A percentile compares a stretch with the other conserved stretches of the same genome.
Conservation (phyloP, 805 yeast species). For the Candida pseudoglaebosa region DNA sequence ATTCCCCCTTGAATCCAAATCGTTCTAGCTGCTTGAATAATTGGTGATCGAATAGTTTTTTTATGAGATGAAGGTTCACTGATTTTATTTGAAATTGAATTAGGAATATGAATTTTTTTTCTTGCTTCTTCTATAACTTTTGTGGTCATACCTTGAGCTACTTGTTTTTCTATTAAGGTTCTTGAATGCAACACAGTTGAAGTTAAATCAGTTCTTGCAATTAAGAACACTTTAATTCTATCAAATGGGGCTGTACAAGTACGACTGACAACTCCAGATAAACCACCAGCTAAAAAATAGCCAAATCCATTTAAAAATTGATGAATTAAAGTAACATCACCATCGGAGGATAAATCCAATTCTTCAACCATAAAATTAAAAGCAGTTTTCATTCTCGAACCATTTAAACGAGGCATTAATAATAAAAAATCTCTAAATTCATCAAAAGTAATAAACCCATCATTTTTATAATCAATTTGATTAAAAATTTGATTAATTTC, state of each 20-base stretch:
- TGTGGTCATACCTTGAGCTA: slow-evolving; percentile 32
- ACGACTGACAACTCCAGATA: slow-evolving; percentile 93
- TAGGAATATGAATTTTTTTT: slow-evolving; percentile 21
- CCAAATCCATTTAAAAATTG: slow-evolving; percentile 83
- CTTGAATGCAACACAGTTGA: slow-evolving; percentile 65
- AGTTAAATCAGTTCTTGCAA: slow-evolving; percentile 81
- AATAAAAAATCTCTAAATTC: slow-evolving; percentile 82
- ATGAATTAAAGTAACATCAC: slow-evolving; percentile 81
- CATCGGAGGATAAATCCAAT: slow-evolving; percentile 78
- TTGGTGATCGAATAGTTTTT: slow-evolving; percentile 60
- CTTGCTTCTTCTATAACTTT: slow-evolving; percentile 34
- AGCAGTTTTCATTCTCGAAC: slow-evolving; percentile 77
- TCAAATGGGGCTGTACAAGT: slow-evolving; percentile 98
- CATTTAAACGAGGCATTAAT: slow-evolving; percentile 76
- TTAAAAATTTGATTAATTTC: slow-evolving; percentile 55
- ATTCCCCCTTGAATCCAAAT: slow-evolving; percentile 88
- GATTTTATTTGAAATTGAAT: slow-evolving; percentile 20
- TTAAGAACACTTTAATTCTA: slow-evolving; percentile 86
- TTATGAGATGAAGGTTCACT: slow-evolving; percentile 38
- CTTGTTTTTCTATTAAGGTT: slow-evolving; percentile 34
- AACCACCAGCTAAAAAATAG: slow-evolving; percentile 89
- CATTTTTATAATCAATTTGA: slow-evolving; percentile 50
- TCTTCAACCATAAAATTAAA: slow-evolving; percentile 77
- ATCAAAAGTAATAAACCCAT: slow-evolving; percentile 72
- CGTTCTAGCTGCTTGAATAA: slow-evolving; percentile 74